A percentile compares a stretch with the other conserved stretches of the same genome.
These are phyloP conservation scores for Phytopythium delawarense DNA, from an alignment of 352 stramenopile species.

Conservation along the genomic window DNA sequence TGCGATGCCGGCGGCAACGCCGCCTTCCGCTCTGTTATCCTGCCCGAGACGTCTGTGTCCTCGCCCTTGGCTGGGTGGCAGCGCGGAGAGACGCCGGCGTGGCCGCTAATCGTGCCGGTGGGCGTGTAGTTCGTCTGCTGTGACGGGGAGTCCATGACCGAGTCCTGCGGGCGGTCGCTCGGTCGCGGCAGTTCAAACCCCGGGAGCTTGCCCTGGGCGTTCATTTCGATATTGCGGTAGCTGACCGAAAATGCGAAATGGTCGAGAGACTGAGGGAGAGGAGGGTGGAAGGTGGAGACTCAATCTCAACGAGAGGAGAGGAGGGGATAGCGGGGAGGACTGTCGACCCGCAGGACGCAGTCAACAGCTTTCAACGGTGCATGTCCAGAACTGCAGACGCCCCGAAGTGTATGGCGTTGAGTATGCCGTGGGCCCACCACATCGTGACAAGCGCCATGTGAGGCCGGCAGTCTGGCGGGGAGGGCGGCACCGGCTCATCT, in stretches of 20 bases:
- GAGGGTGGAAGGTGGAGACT: neutral
- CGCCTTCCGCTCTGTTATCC: neutral
- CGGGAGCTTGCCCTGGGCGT: neutral
- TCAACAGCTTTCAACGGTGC: neutral
- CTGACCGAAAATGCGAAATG: conserved; percentile 4
- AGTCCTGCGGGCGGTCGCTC: neutral
- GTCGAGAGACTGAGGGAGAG: neutral
- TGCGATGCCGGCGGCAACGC: neutral
- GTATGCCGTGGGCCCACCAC: neutral
- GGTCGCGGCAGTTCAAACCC: neutral
- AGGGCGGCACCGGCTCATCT: conserved; percentile 6
- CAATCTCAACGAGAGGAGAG: neutral
- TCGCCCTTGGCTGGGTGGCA: neutral
- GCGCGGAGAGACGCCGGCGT: neutral
- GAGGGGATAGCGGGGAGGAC: neutral
- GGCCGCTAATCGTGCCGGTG: neutral
- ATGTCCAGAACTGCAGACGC: neutral
- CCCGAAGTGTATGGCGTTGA: neutral
- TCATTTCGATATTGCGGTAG: conserved; percentile 1
- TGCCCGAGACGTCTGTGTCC: neutral
- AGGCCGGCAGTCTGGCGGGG: neutral
- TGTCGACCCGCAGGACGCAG: neutral
- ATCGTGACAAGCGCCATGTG: conserved; percentile 1
- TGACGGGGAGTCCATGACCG: neutral
- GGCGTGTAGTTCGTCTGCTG: conserved; percentile 1